Evolutionary conservation across 2,329 filamentous ascomycete genomes (phyloP), one percentile per base, ranked within the genome.

Genomic region (Verticillium klebahnii): DNA sequence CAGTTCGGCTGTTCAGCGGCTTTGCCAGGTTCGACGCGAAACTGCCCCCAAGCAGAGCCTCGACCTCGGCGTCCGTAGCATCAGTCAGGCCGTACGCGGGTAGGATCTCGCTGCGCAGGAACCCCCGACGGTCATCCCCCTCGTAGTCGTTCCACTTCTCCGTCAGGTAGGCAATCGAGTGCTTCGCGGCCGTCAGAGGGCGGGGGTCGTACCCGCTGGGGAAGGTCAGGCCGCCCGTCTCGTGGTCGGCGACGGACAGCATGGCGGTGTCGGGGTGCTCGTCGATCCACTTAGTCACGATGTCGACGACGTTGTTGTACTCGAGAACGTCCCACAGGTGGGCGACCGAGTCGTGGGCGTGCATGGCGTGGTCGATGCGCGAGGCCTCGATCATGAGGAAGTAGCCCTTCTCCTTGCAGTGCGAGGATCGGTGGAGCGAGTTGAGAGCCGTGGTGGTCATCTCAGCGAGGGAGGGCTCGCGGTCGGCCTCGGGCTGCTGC

Each of bases 271-370:
- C 68, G 1, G 71, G 69, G 61, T 77, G 72, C 31, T 69, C 64
- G 60, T 77, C 74, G 60, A 77, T 75, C 73, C 74, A 76, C 17
- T 69, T 62, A 31, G 67, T 71, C 58, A 77, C 71, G 23, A 68
- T 67, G 0, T 70, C 68, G 60, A 76, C 69, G 11, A 74, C 71
- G 5, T 70, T 67, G 66, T 77, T 73, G 64, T 75, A 77, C 65
- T 74, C 72, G 34, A 76, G 68, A 9, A 73, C 72, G 32, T 77
- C 74, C 62, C 74, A 71, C 17, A 84, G 80, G 67, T 84, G 82
- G 17, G 80, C 81, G 17, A 77, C 79, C 9, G 82, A 78, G 65
- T 84, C 82, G 65, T 83, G 83, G 68, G 78, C 80, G 65, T 84
- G 82, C 36, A 66, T 65, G 29, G 71, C 68, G 57, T 74, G 72